Percentiles rank a stretch among this genome's conserved stretches.
Evolutionary conservation across 306 rosid species (phyloP).

Genomic region (Carpinus fangiana): DNA sequence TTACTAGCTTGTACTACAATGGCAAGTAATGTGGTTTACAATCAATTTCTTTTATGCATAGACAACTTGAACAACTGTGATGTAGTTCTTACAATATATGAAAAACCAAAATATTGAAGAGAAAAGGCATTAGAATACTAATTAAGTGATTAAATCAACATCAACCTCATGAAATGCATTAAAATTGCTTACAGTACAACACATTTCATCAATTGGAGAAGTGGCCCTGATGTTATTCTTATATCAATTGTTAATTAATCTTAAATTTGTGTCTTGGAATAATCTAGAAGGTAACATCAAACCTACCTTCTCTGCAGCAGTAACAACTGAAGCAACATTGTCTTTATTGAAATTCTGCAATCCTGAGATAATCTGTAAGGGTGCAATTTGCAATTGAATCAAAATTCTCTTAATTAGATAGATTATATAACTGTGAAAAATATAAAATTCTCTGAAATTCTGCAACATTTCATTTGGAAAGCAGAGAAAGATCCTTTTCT

Average conservation of each 20-base stretch:
- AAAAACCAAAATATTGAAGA: not conserved
- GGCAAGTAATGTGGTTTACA: not conserved
- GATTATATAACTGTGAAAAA: not conserved
- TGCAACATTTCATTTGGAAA: not conserved
- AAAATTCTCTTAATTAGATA: not conserved
- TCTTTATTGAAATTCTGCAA: conserved; percentile 77
- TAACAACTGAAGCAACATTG: conserved; percentile 76
- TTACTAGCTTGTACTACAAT: not conserved
- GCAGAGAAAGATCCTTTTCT: not conserved
- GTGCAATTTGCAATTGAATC: not conserved
- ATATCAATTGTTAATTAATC: not conserved
- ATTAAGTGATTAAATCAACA: not conserved
- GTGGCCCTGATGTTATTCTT: not conserved
- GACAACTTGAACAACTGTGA: not conserved
- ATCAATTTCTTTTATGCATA: not conserved
- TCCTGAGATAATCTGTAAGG: conserved; percentile 80
- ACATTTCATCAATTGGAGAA: not conserved
- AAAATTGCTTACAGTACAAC: not conserved
- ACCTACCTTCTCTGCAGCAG: conserved; percentile 89
- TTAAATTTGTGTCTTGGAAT: not conserved
- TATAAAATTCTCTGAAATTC: not conserved
- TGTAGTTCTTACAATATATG: not conserved
- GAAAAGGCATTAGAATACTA: too few species aligned
- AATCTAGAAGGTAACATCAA: not conserved
- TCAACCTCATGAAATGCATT: not conserved